Base-by-base conservation (phyloP, 441 rosid species). In the Croton setiger region DNA sequence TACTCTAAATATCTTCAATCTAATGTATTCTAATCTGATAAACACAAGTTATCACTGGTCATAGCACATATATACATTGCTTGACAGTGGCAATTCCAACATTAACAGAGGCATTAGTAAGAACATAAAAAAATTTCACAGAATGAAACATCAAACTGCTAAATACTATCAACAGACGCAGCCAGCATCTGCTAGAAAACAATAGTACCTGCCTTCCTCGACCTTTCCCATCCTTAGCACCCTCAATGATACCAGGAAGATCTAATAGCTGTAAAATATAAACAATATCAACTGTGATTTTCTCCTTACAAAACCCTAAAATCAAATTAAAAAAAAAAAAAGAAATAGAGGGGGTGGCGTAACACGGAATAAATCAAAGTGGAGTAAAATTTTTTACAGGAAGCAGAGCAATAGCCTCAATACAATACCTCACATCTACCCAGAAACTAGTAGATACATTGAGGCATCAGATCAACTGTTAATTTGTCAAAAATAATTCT, bases 151-250 rank as follows among this genome's bases (percentile, higher is more conserved):
- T 48, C 6, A 48, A 17, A 48, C 52, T 15, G 49, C 3, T 52
- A 27, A 36, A 54, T 43, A 33, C 18, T 36, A 39, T 27, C 23
- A 15, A 7, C 52, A 48, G 52, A 18, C 14, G 52, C 52, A 48
- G 52, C 17, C 41, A 39, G 43, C 43, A 27, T 27, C 1, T 14
- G 52, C 52, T 27, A 27, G 31, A 15, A 48, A 14, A 55, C n/a
- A 45, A 52, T 35, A 33, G 27, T 75, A 94, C 98, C 96, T 92
- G 99, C 71, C 98, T 78, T 58, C 98, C 99, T 87, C 99, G 86
- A 79, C 99, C 97, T 74, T 94, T 94, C 76, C 99, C 99, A 71
- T 94, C 99, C 84, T 94, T 94, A 39, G 98, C 99, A 80, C 99
- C 99, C 84, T 94, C 99, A 61, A 94, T 94, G 75, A 94, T 94